phyloP scores from a whole-genome alignment of 163 green algal species.

The Trebouxia gelatinosa region DNA sequence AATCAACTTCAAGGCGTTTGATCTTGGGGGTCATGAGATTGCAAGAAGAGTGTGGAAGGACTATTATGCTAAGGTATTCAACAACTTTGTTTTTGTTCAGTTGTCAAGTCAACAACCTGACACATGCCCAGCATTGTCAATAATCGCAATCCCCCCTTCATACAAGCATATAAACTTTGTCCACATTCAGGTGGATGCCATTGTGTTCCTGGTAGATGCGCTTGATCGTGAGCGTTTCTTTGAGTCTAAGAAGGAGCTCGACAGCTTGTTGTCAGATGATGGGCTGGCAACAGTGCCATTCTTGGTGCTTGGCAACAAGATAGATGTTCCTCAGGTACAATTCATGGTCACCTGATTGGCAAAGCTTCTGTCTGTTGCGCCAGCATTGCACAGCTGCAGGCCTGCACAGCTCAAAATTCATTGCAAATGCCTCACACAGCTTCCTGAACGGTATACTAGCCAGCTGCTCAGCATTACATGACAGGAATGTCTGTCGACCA shows the following conservation, averaged over 20 bases:
- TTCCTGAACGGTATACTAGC: too few species aligned
- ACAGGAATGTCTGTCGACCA: too few species aligned
- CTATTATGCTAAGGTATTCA: conserved; percentile 98
- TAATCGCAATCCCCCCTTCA: background rate
- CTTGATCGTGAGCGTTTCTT: conserved; percentile 93
- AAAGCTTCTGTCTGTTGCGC: background rate
- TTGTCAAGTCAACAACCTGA: background rate
- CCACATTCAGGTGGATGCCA: conserved; percentile 89
- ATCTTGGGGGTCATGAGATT: conserved; percentile 98
- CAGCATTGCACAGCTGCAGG: background rate
- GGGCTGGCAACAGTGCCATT: conserved; percentile 91
- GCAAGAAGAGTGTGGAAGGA: conserved; percentile 98
- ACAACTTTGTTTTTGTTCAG: too few species aligned
- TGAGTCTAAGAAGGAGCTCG: conserved; percentile 90
- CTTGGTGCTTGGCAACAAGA: conserved; percentile 99
- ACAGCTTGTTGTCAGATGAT: conserved; percentile 91
- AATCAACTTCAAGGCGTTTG: conserved; percentile 99
- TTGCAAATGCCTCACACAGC: too few species aligned
- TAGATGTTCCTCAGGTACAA: conserved; percentile 86
- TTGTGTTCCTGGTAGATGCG: conserved; percentile 98
- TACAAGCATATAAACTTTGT: background rate
- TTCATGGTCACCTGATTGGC: background rate
- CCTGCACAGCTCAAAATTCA: background rate
- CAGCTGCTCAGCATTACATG: too few species aligned
- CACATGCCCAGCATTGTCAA: background rate